Evolutionary conservation across 495 filamentous ascomycete species (phyloP).

Genomic region (Evernia prunastri): DNA sequence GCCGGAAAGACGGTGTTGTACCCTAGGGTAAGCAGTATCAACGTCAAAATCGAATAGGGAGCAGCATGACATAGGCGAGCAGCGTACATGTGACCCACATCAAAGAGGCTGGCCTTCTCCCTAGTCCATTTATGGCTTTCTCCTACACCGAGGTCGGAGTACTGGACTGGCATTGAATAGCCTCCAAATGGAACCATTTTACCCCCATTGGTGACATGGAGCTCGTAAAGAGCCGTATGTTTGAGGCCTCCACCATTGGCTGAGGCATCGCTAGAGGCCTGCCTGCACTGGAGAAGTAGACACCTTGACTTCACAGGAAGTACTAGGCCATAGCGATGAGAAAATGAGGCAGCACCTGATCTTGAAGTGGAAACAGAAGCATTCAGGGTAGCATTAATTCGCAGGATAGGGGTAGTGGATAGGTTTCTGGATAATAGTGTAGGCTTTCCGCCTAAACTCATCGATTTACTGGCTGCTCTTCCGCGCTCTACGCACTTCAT

Average conservation of each 20-base stretch:
- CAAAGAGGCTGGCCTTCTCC: slow-evolving; percentile 80
- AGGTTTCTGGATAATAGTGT: background rate
- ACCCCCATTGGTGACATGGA: slow-evolving; percentile 71
- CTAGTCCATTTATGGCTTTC: slow-evolving; percentile 85
- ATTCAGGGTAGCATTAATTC: background rate
- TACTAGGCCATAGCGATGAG: background rate
- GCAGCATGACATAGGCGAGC: background rate
- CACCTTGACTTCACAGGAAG: background rate
- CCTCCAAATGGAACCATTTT: slow-evolving; percentile 98
- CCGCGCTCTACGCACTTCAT: background rate
- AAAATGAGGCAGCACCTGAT: background rate
- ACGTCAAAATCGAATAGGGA: background rate
- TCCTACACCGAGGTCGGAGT: slow-evolving; percentile 62
- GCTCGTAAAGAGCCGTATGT: slow-evolving; percentile 69
- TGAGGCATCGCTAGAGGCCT: slow-evolving; percentile 17
- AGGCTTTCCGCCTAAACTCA: background rate
- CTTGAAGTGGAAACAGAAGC: background rate
- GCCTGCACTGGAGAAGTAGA: slow-evolving; percentile 2
- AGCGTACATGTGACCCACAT: slow-evolving; percentile 57
- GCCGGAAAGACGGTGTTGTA: slow-evolving; percentile 66
- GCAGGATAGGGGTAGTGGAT: background rate
- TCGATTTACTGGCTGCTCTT: background rate
- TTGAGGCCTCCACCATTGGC: slow-evolving; percentile 14
- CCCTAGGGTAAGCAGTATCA: slow-evolving; percentile 37
- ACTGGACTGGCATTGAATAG: slow-evolving; percentile 89